phyloP scores from a whole-genome alignment of 306 rosid species.

The Medicago lupulina region DNA sequence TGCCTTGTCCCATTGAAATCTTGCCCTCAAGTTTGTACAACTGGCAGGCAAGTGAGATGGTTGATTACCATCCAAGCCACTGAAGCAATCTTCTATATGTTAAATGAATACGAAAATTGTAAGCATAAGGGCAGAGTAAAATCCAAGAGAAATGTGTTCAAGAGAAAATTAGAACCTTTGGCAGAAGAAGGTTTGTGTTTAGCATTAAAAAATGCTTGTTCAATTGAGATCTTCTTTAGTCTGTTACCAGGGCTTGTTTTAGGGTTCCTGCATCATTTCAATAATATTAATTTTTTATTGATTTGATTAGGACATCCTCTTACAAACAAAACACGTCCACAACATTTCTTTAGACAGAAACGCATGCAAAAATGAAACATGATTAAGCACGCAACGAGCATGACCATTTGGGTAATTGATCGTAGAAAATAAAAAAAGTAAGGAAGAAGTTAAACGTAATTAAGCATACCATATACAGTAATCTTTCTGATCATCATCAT shows the following conservation, averaged over 20 bases:
- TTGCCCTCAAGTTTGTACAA: slow-evolving; percentile 42
- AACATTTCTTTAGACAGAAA: too few relatives aligned
- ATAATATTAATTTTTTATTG: too few relatives aligned
- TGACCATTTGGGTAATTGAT: not conserved
- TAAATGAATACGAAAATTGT: not conserved
- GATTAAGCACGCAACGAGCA: too few relatives aligned
- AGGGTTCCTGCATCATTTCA: slow-evolving; percentile 41
- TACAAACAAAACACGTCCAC: not conserved
- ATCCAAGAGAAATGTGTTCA: not conserved
- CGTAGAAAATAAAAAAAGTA: not conserved
- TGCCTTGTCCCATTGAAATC: slow-evolving; percentile 52
- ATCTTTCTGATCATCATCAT: not conserved
- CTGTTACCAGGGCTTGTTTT: slow-evolving; percentile 19
- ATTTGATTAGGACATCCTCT: not conserved
- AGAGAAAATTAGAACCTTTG: slow-evolving; percentile 50
- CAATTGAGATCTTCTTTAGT: slow-evolving; percentile 28
- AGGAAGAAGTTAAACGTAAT: not conserved
- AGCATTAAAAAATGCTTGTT: slow-evolving; percentile 14
- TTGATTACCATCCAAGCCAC: slow-evolving; percentile 39
- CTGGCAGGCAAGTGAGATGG: slow-evolving; percentile 27
- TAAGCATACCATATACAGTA: not conserved
- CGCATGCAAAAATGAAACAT: too few relatives aligned
- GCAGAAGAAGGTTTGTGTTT: slow-evolving; percentile 46
- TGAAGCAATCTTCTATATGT: slow-evolving; percentile 42
- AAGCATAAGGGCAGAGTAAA: not conserved